Evolutionary conservation across 495 filamentous ascomycete species (phyloP).

Genomic region (Podospora pseudoanserina): DNA sequence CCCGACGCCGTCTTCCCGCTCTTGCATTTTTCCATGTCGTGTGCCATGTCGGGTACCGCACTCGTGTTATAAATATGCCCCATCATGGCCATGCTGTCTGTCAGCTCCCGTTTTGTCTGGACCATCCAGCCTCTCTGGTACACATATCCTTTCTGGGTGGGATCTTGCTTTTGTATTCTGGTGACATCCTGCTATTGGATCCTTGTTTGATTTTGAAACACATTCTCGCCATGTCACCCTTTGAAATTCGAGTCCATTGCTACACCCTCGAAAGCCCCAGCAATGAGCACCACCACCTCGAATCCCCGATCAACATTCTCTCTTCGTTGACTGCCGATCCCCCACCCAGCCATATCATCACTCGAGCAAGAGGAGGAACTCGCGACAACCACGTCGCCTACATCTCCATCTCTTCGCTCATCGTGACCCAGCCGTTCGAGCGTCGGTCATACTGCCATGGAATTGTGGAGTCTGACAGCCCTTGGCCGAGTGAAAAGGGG

Average conservation of each 20-base stretch:
- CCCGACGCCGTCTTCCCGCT: not conserved
- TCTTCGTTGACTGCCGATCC: not conserved
- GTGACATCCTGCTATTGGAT: not conserved
- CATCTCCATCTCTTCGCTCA: constrained; percentile 2
- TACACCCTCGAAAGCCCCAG: constrained; percentile 2
- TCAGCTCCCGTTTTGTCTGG: not conserved
- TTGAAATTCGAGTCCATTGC: not conserved
- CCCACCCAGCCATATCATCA: constrained; percentile 17
- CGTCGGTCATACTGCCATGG: constrained; percentile 12
- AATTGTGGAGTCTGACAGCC: constrained; percentile 1
- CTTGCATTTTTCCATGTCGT: not conserved
- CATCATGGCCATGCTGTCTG: not conserved
- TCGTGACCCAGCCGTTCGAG: not conserved
- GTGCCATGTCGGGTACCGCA: not conserved
- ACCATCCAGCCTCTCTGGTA: not conserved
- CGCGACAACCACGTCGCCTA: constrained; percentile 30
- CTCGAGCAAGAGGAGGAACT: constrained; percentile 23
- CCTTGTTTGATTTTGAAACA: not conserved
- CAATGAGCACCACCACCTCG: not conserved
- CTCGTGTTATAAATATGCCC: not conserved
- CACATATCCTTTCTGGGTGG: too few species aligned
- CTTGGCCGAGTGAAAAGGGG: constrained; percentile 8
- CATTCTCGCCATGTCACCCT: not conserved
- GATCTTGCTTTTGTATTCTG: not conserved
- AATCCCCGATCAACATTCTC: constrained; percentile 3